Evolutionary conservation across 2,329 filamentous ascomycete species (phyloP).

Genomic region (Cadophora sp.): DNA sequence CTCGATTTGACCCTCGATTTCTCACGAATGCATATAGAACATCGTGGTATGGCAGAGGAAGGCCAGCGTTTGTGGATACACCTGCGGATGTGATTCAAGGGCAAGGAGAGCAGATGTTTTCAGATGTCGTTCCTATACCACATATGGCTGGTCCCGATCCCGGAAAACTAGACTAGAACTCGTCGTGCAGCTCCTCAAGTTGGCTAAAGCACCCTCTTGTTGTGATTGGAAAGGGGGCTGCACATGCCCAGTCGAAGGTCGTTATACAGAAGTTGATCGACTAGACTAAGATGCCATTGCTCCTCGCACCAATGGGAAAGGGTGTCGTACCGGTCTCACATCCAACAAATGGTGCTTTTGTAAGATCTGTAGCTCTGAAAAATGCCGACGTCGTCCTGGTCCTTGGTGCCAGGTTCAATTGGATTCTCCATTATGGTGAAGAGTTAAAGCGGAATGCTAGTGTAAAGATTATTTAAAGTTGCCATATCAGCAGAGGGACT

Average conservation of each 20-base stretch:
- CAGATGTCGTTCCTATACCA: slow-evolving; percentile 45
- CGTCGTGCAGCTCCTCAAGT: slow-evolving; percentile 53
- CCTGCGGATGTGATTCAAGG: slow-evolving; percentile 62
- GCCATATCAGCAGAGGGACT: slow-evolving; percentile 61
- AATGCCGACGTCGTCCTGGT: slow-evolving; percentile 61
- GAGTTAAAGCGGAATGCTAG: slow-evolving; percentile 58
- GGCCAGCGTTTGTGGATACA: slow-evolving; percentile 60
- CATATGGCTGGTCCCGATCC: slow-evolving; percentile 55
- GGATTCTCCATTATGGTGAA: slow-evolving; percentile 64
- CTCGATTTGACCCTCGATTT: slow-evolving; percentile 54
- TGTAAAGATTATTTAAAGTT: slow-evolving; percentile 62
- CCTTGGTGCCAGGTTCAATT: slow-evolving; percentile 61
- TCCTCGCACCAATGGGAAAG: slow-evolving; percentile 66
- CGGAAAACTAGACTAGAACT: slow-evolving; percentile 49
- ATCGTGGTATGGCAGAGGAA: slow-evolving; percentile 46
- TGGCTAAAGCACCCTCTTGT: slow-evolving; percentile 58
- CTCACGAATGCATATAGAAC: slow-evolving; percentile 56
- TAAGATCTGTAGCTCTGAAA: slow-evolving; percentile 59
- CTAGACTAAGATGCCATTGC: slow-evolving; percentile 57
- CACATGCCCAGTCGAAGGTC: slow-evolving; percentile 58
- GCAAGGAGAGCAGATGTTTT: slow-evolving; percentile 38
- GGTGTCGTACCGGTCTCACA: slow-evolving; percentile 62
- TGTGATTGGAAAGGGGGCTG: slow-evolving; percentile 62
- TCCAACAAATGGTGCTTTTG: slow-evolving; percentile 58
- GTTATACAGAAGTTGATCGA: slow-evolving; percentile 54